phyloP scores from a whole-genome alignment of 1,284 basidiomycete genomes.

The Pascua sp. region DNA sequence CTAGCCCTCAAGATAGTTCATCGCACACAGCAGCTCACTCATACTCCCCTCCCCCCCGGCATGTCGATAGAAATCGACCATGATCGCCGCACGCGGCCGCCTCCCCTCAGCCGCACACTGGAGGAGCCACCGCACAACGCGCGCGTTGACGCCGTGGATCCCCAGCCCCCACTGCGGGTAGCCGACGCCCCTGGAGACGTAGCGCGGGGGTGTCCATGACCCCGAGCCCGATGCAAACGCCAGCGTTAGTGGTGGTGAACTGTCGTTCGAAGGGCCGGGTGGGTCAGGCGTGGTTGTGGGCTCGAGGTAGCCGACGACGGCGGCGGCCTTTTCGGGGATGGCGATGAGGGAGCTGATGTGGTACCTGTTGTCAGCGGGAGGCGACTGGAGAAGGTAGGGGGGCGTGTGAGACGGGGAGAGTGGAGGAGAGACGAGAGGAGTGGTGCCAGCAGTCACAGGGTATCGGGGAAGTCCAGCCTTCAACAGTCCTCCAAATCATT shows the following conservation, averaged over 20 bases:
- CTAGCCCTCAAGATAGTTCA: constrained; percentile 8
- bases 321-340: constrained; percentile 70
- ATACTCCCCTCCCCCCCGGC: constrained; percentile 12
- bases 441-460: no score
- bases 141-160: constrained; percentile 74
- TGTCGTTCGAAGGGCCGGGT: constrained; percentile 35
- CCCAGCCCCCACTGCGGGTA: constrained; percentile 70
- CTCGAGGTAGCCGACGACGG: constrained; percentile 37
- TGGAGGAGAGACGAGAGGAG: no score
- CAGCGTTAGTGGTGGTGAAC: constrained; percentile 54
- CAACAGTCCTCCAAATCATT: no score
- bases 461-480: no score
- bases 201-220: constrained; percentile 68
- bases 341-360: constrained; percentile 66
- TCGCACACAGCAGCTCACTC: constrained; percentile 7
- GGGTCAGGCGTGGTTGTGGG: constrained; percentile 11
- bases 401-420: no score
- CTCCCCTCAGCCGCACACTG: constrained; percentile 33
- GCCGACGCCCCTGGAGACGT: constrained; percentile 73
- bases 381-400: no score
- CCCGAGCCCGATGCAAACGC: constrained; percentile 74
- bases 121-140: constrained; percentile 67
- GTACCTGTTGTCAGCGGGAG: constrained; percentile 57
- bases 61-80: constrained; percentile 43
- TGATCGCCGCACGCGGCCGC: constrained; percentile 29